Evolutionary conservation across 2,329 filamentous ascomycete species (phyloP).

Genomic region (Chalara sp.): DNA sequence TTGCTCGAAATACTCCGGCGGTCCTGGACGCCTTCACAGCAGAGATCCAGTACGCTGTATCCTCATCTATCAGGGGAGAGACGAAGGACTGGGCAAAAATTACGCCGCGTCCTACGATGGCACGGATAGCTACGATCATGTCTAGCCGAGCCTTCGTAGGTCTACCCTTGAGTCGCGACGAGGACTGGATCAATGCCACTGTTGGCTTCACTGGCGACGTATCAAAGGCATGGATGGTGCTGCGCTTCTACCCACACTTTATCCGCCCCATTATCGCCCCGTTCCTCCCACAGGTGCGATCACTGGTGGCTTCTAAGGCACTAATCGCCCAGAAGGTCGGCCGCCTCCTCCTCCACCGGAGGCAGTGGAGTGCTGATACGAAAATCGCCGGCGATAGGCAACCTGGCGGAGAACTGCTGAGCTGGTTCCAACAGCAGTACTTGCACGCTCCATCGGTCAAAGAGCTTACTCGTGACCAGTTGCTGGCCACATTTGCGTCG

Average conservation of each 20-base stretch:
- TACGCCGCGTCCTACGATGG: slow-evolving; percentile 24
- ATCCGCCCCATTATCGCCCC: slow-evolving; percentile 3
- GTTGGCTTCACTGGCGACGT: slow-evolving; percentile 9
- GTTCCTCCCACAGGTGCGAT: slow-evolving; percentile 3
- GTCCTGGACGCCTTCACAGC: slow-evolving; percentile 8
- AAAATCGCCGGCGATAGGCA: not conserved
- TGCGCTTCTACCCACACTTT: not conserved
- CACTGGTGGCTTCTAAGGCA: not conserved
- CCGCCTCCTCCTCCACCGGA: no score
- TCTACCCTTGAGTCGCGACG: slow-evolving; percentile 6
- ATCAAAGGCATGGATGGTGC: not conserved
- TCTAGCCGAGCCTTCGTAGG: slow-evolving; percentile 23
- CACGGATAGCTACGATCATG: slow-evolving; percentile 30
- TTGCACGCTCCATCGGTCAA: not conserved
- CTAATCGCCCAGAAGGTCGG: not conserved
- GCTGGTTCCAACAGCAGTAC: not conserved
- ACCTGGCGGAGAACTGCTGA: not conserved
- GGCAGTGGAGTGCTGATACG: no score
- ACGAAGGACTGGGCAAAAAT: slow-evolving; percentile 24
- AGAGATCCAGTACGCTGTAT: slow-evolving; percentile 8
- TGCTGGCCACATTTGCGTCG: slow-evolving; percentile 32
- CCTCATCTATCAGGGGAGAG: slow-evolving; percentile 6
- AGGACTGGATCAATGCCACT: slow-evolving; percentile 12
- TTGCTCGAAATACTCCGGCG: slow-evolving; percentile 9
- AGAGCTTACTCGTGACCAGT: not conserved